Percentiles rank a stretch among this genome's conserved stretches.
These are phyloP conservation scores for Astragalus membranaceus DNA, from an alignment of 306 rosid species.

Conservation along the genomic window DNA sequence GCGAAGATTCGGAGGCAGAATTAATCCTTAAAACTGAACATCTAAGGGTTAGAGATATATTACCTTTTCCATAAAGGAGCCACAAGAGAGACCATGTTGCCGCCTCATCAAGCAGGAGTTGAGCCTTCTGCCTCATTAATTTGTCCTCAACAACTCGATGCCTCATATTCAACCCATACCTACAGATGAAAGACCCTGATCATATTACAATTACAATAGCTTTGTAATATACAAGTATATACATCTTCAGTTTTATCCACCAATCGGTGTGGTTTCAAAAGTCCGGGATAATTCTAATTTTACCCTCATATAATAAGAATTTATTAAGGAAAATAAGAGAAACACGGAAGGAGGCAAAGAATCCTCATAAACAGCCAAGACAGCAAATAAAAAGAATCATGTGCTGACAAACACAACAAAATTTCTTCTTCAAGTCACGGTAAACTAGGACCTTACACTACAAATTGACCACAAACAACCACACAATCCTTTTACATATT, in stretches of 20 bases:
- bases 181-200: slow-evolving; percentile 20
- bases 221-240: slow-evolving; percentile 10
- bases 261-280: neutral
- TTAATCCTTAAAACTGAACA: slow-evolving; percentile 7
- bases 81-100: slow-evolving; percentile 98
- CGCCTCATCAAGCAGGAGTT: slow-evolving; percentile 84
- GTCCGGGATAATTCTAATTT: neutral
- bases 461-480: neutral
- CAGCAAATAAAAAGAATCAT: neutral
- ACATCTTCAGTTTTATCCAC: neutral
- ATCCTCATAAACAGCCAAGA: slow-evolving; percentile 2
- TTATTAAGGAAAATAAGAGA: neutral
- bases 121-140: slow-evolving; percentile 95
- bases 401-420: neutral
- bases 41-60: slow-evolving; percentile 35
- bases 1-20: slow-evolving; percentile 5
- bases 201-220: slow-evolving; percentile 8
- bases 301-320: neutral
- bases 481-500: neutral
- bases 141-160: slow-evolving; percentile 89
- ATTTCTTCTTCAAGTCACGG: neutral
- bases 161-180: slow-evolving; percentile 59
- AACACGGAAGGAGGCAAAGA: neutral
- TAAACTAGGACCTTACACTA: neutral
- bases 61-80: slow-evolving; percentile 92